Evolutionary conservation across 164 flowering plant genomes (phyloP), one percentile per base, ranked within the genome.

Genomic region (Warburgia ugandensis): DNA sequence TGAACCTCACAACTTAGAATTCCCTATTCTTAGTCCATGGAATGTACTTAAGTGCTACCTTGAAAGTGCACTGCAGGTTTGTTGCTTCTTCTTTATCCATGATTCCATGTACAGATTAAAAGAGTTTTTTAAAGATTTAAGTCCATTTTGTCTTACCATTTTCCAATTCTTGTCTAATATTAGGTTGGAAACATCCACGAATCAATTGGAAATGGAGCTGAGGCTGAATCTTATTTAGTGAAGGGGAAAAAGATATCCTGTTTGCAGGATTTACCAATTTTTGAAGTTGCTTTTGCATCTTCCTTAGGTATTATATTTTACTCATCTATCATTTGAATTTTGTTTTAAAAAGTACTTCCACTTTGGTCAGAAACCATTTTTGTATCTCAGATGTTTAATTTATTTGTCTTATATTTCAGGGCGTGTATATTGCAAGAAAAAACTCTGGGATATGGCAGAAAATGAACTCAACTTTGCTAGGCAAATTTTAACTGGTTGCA

Each of bases 51-150:
- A 74, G 20, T 74, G 83, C 65, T 94, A 84, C 58, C 84, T 89
- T 37, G 97, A 94, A 64, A 94, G 99, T 73, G 58, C 64, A 50
- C 68, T 89, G 55, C 99, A 94, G 99, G 99, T 88, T 48, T 38
- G n/a, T 48, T 29, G 22, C 36, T 8, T 45, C 38, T 27, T 17
- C 28, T 27, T 29, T n/a, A n/a, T n/a, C n/a, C n/a, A n/a, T n/a
- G n/a, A n/a, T n/a, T n/a, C n/a, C n/a, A n/a, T n/a, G n/a, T n/a
- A n/a, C n/a, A n/a, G n/a, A n/a, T n/a, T n/a, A n/a, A n/a, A n/a
- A n/a, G n/a, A n/a, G n/a, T n/a, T n/a, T n/a, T n/a, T n/a, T n/a
- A n/a, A n/a, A n/a, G n/a, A n/a, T n/a, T n/a, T n/a, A n/a, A n/a
- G n/a, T 50, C 49, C 25, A 21, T 17, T 27, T 51, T 52, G 23